Percentiles rank a stretch among this genome's conserved stretches.
phyloP scores from a whole-genome alignment of 345 rosid species.

The Syzygium aromaticum region DNA sequence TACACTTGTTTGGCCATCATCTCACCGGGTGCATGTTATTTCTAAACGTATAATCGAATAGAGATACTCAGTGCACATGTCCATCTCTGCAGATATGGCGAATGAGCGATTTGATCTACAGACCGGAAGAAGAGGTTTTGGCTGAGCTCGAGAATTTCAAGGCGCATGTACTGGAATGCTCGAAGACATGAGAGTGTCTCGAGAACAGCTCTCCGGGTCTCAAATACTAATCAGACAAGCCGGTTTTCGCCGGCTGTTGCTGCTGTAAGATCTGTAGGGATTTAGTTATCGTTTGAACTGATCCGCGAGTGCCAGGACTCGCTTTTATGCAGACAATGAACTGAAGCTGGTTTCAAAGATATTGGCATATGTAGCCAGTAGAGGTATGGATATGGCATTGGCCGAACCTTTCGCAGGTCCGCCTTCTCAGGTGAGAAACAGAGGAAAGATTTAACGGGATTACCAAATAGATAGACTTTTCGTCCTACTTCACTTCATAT shows the following conservation, averaged over 20 bases:
- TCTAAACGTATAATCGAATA: background rate
- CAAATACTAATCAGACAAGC: background rate
- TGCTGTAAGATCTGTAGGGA: background rate
- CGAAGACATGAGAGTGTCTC: conserved; percentile 37
- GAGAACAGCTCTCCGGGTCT: background rate
- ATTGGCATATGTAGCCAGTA: background rate
- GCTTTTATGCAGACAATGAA: background rate
- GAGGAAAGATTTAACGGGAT: background rate
- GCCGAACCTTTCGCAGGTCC: background rate
- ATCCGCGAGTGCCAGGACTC: background rate
- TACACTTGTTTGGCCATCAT: conserved; percentile 1
- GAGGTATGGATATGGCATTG: background rate
- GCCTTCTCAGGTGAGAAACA: background rate
- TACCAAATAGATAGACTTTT: background rate
- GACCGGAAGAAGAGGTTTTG: conserved; percentile 89
- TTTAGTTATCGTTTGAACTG: background rate
- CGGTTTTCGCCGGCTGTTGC: background rate
- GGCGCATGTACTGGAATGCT: conserved; percentile 56
- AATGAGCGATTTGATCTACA: conserved; percentile 75
- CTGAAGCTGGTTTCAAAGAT: background rate
- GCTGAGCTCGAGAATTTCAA: conserved; percentile 83
- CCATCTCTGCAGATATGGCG: conserved; percentile 67
- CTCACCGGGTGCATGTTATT: background rate
- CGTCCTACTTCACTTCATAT: background rate
- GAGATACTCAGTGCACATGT: background rate